Base-by-base conservation (phyloP, 345 rosid species). In the Atalantia buxifolia region DNA sequence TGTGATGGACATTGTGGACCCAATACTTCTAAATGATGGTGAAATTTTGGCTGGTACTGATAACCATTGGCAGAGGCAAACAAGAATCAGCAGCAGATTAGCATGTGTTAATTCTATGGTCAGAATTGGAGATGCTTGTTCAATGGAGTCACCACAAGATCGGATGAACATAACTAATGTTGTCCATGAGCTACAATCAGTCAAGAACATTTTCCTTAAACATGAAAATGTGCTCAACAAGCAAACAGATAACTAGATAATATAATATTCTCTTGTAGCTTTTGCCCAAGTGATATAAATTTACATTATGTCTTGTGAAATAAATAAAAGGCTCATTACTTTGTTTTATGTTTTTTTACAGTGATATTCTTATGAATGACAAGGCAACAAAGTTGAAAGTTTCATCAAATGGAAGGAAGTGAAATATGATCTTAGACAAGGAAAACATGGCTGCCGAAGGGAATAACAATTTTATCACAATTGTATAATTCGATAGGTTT, bases 111-210 rank as follows among this genome's bases (percentile, higher is more conserved):
- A 10, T 2, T 77, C 66, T 4, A 48, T 85, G 10, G 35, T 76
- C n/a, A 35, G 53, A 74, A 72, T 78, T 22, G 84, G 80, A 72
- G 40, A 81, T 4, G 67, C 72, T 6, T 84, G 86, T 31, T 84
- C 86, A 0, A 30, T 4, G n/a, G 82, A 72, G 45, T 48, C 35
- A 27, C 69, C 83, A 1, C 69, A 53, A 38, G 61, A 76, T 18
- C 55, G 78, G 12, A 66, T 79, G 70, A 21, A 42, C 9, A 40
- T 68, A 10, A 24, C 18, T 2, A 1, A 38, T 19, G 71, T 24
- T 35, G 45, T 66, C 70, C 40, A 21, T 66, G 70, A 66, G 36
- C 9, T 66, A 22, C 42, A 33, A 66, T 7, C 14, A 35, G 16
- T 66, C 70, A 66, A 5, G 18, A 66, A 35, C 18, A 22, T 21